phyloP scores from a whole-genome alignment of 2,329 filamentous ascomycete species.

The Pyrenophora graminea region DNA sequence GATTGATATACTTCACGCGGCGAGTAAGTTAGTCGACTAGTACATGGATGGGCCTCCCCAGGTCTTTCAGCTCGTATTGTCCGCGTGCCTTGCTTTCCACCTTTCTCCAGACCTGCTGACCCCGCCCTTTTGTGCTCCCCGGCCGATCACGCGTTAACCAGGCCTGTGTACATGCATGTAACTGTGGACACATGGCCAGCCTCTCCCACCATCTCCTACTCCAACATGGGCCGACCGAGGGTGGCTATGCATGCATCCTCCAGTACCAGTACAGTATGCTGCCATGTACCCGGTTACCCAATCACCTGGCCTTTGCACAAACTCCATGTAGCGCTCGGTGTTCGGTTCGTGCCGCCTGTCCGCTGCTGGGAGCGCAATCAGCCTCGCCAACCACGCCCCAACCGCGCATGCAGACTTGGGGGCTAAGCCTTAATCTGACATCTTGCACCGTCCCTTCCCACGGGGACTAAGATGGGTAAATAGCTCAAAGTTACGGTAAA shows the following conservation, averaged over 20 bases:
- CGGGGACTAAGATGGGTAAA: background rate
- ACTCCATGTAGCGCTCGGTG: background rate
- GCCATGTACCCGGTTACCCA: background rate
- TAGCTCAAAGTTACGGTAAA: background rate
- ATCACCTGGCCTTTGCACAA: background rate
- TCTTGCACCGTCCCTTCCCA: background rate
- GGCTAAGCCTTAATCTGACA: slow-evolving; percentile 5
- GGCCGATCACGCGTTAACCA: too few species aligned
- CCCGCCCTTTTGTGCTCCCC: background rate
- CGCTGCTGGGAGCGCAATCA: background rate
- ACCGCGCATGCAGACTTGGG: slow-evolving; percentile 5
- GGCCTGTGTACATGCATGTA: too few species aligned
- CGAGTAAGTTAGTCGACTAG: too few species aligned
- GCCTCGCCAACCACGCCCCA: slow-evolving; percentile 6
- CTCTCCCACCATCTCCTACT: too few species aligned
- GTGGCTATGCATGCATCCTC: background rate
- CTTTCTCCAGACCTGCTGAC: background rate
- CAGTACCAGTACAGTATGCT: too few species aligned
- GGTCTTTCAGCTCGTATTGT: too few species aligned
- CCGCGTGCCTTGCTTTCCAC: background rate
- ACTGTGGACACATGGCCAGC: too few species aligned
- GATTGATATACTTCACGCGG: background rate
- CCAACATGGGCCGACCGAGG: too few species aligned
- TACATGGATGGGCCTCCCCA: too few species aligned
- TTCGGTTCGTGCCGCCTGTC: slow-evolving; percentile 2